Conservation (phyloP, 768 basidiomycete species). For the Lactarius tabidus region DNA sequence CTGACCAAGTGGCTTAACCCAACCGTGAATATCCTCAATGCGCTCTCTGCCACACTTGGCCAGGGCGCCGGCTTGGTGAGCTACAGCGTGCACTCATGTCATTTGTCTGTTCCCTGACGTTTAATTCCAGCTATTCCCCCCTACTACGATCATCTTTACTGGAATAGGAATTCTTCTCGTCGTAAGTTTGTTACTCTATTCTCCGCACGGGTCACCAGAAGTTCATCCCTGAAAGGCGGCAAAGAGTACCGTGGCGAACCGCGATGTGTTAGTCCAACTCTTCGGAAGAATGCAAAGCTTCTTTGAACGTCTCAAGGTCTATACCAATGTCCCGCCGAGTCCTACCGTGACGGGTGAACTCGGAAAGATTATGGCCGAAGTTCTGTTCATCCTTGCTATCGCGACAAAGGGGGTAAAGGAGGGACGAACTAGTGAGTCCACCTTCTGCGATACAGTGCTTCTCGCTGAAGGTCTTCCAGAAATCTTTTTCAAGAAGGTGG, state of each 20-base stretch:
- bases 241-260: background rate
- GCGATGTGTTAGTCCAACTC: background rate
- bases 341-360: background rate
- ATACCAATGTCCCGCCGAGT: background rate
- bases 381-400: background rate
- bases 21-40: too few relatives aligned
- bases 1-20: too few relatives aligned
- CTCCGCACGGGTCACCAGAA: background rate
- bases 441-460: background rate
- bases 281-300: background rate
- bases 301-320: background rate
- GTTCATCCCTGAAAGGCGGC: background rate
- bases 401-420: background rate
- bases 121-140: background rate
- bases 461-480: background rate
- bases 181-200: background rate
- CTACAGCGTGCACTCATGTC: background rate
- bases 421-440: background rate
- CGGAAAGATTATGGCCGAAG: background rate
- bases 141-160: background rate
- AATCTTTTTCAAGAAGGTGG: too few relatives aligned
- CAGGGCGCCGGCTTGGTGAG: background rate
- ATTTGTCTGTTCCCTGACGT: background rate
- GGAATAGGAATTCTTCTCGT: background rate
- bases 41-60: background rate